A percentile compares a stretch with the other conserved stretches of the same genome.
These are phyloP conservation scores for Boletus coccyginus DNA, from an alignment of 768 basidiomycete species.

Conservation along the genomic window DNA sequence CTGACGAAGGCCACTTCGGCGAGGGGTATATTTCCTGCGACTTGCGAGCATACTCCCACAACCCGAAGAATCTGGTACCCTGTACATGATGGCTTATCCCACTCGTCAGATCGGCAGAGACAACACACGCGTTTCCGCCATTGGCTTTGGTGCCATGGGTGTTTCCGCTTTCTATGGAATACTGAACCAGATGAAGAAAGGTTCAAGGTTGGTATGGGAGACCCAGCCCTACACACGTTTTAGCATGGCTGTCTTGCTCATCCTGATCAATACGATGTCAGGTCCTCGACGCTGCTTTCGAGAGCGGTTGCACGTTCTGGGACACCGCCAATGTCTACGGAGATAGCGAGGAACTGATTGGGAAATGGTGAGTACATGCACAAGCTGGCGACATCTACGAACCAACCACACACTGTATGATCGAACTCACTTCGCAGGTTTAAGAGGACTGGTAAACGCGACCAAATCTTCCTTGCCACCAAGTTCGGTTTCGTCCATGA, in stretches of 20 bases:
- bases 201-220: conserved; percentile 42
- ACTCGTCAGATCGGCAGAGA: conserved; percentile 45
- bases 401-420: no score
- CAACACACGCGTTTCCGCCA: conserved; percentile 35
- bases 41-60: background rate
- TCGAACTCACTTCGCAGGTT: background rate
- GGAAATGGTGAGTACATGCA: conserved; percentile 29
- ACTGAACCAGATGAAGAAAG: conserved; percentile 47
- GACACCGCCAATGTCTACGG: conserved; percentile 45
- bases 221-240: background rate
- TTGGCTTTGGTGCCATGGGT: conserved; percentile 65
- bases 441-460: no score
- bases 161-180: conserved; percentile 46
- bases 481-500: conserved; percentile 46
- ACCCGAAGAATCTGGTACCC: no score
- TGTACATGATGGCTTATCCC: conserved; percentile 22
- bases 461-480: conserved; percentile 58
- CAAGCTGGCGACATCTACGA: background rate
- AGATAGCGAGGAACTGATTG: conserved; percentile 41
- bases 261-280: conserved; percentile 4
- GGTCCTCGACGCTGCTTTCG: conserved; percentile 43
- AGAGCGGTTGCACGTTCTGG: conserved; percentile 44
- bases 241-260: background rate
- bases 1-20: background rate
- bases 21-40: background rate